Evolutionary conservation across 169 alveolate genomes (phyloP).

Genomic region (Plasmodium gonderi): DNA sequence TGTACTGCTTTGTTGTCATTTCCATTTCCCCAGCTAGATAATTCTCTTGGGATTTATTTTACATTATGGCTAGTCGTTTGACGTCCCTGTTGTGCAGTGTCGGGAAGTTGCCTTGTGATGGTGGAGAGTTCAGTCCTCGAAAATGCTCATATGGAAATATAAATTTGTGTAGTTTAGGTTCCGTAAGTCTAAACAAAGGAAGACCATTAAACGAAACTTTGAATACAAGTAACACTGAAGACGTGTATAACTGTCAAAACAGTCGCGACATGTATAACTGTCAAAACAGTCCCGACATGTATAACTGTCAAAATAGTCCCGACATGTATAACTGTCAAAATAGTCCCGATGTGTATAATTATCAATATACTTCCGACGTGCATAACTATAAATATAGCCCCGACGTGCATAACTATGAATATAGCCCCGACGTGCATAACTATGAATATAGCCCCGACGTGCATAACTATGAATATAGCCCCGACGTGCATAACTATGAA

Average conservation of each 20-base stretch:
- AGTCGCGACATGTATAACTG: not conserved
- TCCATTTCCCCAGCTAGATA: too few species aligned
- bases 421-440: not conserved
- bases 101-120: not conserved
- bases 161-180: not conserved
- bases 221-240: not conserved
- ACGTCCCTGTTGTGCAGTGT: constrained; percentile 6
- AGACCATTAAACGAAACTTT: not conserved
- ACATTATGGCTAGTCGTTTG: constrained; percentile 5
- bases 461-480: not conserved
- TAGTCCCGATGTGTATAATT: not conserved
- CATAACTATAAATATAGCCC: not conserved
- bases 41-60: too few species aligned
- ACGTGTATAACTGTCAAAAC: not conserved
- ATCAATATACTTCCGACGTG: too few species aligned
- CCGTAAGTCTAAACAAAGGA: not conserved
- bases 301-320: not conserved
- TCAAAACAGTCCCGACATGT: constrained; percentile 10
- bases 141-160: not conserved
- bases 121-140: not conserved
- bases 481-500: not conserved
- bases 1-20: not conserved
- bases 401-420: constrained; percentile 1
- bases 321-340: not conserved
- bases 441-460: constrained; percentile 11